Percentiles rank a stretch among this genome's conserved stretches.
These are phyloP conservation scores for Plasmodium reichenowi DNA, from an alignment of 169 alveolate genomes.

Conservation along the genomic window DNA sequence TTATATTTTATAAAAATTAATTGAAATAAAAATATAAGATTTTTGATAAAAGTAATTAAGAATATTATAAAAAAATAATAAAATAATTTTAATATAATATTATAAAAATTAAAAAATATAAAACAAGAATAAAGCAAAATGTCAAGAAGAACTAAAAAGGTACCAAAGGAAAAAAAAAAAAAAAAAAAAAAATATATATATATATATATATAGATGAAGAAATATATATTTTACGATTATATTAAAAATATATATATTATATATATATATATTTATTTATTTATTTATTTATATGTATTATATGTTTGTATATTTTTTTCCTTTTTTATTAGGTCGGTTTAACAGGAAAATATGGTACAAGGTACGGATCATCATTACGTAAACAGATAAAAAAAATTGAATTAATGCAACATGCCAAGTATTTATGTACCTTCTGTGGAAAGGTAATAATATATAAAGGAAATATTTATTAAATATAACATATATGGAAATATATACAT, in stretches of 20 bases:
- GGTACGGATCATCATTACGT: constrained; percentile 98
- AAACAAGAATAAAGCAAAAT: not conserved
- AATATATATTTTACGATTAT: no score
- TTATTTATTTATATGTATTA: no score
- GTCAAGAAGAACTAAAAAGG: constrained; percentile 77
- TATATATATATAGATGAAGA: not conserved
- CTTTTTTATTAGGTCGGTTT: constrained; percentile 94
- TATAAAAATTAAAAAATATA: no score
- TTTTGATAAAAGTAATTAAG: no score
- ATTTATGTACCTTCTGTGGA: constrained; percentile 97
- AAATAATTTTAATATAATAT: no score
- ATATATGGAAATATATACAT: no score
- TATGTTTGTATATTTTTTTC: not conserved
- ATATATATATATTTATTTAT: no score
- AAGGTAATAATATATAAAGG: constrained; percentile 82
- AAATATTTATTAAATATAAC: no score
- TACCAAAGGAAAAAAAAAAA: constrained; percentile 1
- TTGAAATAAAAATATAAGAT: no score
- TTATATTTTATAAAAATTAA: no score
- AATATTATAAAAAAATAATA: no score
- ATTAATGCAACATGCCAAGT: constrained; percentile 94
- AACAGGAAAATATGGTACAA: constrained; percentile 98
- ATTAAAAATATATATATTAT: no score
- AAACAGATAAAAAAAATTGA: constrained; percentile 97
- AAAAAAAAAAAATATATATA: constrained; percentile 11